Percentiles rank a stretch among this genome's conserved stretches.
Evolutionary conservation across 192 early-diverging fungal species (phyloP).

Genomic region (Gaertneriomyces semiglobifer): DNA sequence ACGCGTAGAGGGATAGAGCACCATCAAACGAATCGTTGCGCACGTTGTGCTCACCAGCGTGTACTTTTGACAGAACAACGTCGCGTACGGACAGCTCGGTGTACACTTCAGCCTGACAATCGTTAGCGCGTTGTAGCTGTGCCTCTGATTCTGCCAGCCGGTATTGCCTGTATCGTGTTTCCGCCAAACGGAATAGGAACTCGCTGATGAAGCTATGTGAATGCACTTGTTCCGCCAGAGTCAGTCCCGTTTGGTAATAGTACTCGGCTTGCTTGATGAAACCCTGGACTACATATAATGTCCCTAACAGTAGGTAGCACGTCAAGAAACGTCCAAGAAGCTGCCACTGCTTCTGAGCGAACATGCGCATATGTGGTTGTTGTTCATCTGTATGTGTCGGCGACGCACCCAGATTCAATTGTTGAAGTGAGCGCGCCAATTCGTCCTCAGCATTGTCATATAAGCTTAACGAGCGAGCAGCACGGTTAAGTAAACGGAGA

Average conservation of each 20-base stretch:
- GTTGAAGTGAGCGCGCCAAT: no score
- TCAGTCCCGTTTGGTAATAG: slow-evolving; percentile 55
- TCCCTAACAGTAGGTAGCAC: slow-evolving; percentile 50
- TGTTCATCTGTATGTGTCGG: no score
- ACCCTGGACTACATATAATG: slow-evolving; percentile 54
- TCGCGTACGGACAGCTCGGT: slow-evolving; percentile 31
- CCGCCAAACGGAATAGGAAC: slow-evolving; percentile 46
- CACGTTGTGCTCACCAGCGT: slow-evolving; percentile 50
- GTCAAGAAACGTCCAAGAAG: slow-evolving; percentile 10
- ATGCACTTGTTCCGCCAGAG: slow-evolving; percentile 45
- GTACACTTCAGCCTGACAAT: slow-evolving; percentile 25
- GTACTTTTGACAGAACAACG: slow-evolving; percentile 29
- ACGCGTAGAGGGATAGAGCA: slow-evolving; percentile 48
- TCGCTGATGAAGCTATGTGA: slow-evolving; percentile 37
- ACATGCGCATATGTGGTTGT: background rate
- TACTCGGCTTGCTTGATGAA: slow-evolving; percentile 60
- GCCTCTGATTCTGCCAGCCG: slow-evolving; percentile 32
- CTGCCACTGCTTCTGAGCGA: slow-evolving; percentile 28
- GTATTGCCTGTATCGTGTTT: slow-evolving; percentile 50
- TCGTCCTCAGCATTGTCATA: no score
- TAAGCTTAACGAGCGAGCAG: no score
- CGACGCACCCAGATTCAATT: no score
- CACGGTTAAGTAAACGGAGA: no score
- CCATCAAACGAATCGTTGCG: slow-evolving; percentile 36
- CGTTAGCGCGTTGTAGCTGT: slow-evolving; percentile 1